Conservation (phyloP, 2,329 filamentous ascomycete species). For the Clarireedia paspali region DNA sequence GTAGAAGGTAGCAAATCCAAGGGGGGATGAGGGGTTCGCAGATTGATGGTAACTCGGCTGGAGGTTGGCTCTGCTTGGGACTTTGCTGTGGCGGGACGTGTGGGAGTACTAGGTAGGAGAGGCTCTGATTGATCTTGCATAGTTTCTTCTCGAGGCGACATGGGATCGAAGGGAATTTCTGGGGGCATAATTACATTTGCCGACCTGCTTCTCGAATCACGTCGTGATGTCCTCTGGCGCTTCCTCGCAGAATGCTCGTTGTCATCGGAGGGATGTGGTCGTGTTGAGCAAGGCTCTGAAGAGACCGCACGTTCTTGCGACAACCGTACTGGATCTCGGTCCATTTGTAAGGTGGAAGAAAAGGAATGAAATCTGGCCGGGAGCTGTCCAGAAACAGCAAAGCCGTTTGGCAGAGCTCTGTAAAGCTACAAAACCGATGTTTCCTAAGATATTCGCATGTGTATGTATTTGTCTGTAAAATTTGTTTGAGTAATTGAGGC, state of each 20-base stretch:
- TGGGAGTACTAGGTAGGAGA: conserved; percentile 26
- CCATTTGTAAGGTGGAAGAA: conserved; percentile 32
- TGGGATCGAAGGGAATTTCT: conserved; percentile 15
- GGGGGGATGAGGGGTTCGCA: conserved; percentile 40
- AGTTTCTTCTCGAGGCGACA: conserved; percentile 4
- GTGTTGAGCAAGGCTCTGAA: conserved; percentile 54
- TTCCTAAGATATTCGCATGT: conserved; percentile 16
- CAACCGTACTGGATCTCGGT: conserved; percentile 27
- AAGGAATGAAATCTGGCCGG: conserved; percentile 40
- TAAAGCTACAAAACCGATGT: conserved; percentile 11
- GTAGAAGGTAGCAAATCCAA: conserved; percentile 36
- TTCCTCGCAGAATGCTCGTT: conserved; percentile 45
- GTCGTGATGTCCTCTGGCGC: conserved; percentile 52
- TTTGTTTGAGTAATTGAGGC: neutral
- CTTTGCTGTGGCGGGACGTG: conserved; percentile 27
- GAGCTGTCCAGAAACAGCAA: conserved; percentile 8
- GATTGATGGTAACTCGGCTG: conserved; percentile 53
- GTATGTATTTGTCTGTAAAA: neutral
- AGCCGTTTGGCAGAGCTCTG: conserved; percentile 19
- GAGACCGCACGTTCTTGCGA: conserved; percentile 51
- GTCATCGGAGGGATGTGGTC: conserved; percentile 59
- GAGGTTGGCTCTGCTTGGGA: conserved; percentile 39
- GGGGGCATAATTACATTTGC: conserved; percentile 31
- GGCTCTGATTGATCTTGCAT: conserved; percentile 25
- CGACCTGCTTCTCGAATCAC: conserved; percentile 47